phyloP scores from a whole-genome alignment of 176 grass and related monocot species.

The Secale cereale region DNA sequence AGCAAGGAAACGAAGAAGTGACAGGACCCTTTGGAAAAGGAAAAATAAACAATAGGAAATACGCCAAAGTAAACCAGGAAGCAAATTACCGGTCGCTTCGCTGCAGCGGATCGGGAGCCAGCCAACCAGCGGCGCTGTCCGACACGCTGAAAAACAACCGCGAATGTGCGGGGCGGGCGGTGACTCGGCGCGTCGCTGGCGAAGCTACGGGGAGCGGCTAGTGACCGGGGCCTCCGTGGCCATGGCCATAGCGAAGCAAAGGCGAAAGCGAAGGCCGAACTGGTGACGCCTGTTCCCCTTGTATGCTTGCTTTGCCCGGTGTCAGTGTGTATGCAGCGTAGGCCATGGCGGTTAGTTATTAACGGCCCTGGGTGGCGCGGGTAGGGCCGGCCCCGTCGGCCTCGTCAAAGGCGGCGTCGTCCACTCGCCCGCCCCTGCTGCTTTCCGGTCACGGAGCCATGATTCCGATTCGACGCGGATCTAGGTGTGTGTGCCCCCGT shows the following conservation, averaged over 20 bases:
- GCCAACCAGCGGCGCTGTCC: neutral
- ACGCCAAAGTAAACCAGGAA: neutral
- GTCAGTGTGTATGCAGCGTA: neutral
- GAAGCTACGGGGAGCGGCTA: neutral
- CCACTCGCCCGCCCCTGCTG: neutral
- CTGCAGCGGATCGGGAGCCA: neutral
- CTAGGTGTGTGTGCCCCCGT: constrained; percentile 24
- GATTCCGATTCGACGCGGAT: constrained; percentile 1
- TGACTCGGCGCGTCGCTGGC: neutral
- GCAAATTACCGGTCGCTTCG: neutral
- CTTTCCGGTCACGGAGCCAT: constrained; percentile 1
- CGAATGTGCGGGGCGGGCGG: neutral
- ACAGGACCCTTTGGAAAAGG: neutral
- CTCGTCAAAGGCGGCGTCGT: constrained; percentile 5
- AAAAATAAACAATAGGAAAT: neutral
- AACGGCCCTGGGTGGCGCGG: neutral
- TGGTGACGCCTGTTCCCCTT: neutral
- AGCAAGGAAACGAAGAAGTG: neutral
- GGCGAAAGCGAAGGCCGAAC: neutral
- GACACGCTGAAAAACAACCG: neutral
- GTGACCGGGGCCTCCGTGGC: neutral
- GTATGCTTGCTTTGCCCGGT: neutral
- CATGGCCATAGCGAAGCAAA: neutral
- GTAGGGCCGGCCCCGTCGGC: neutral
- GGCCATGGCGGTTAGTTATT: neutral